Evolutionary conservation across 768 basidiomycete genomes (phyloP).

Genomic region (Tubosaeta sp.): DNA sequence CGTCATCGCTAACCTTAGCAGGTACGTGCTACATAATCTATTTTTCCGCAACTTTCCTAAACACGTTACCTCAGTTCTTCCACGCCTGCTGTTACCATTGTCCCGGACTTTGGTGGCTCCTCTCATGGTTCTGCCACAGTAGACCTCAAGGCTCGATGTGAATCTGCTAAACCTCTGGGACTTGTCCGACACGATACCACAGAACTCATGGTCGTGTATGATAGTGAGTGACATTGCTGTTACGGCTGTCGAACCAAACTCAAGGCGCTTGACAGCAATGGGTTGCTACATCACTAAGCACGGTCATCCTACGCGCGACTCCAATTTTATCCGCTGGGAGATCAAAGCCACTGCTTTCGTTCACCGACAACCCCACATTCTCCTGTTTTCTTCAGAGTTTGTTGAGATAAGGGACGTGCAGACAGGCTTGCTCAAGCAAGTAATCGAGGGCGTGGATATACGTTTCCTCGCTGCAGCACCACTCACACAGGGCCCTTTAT

Average conservation of each 20-base stretch:
- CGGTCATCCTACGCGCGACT: slow-evolving; percentile 59
- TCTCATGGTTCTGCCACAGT: slow-evolving; percentile 38
- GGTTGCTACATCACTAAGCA: slow-evolving; percentile 75
- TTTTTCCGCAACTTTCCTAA: not conserved
- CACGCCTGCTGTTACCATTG: slow-evolving; percentile 39
- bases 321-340: slow-evolving; percentile 76
- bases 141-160: slow-evolving; percentile 55
- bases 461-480: slow-evolving; percentile 51
- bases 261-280: slow-evolving; percentile 43
- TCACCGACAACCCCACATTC: slow-evolving; percentile 55
- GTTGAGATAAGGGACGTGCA: slow-evolving; percentile 67
- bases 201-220: slow-evolving; percentile 71
- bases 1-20: slow-evolving; percentile 60
- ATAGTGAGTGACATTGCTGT: slow-evolving; percentile 44
- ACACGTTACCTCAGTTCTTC: slow-evolving; percentile 33
- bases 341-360: slow-evolving; percentile 59
- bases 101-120: slow-evolving; percentile 56
- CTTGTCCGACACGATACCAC: slow-evolving; percentile 49
- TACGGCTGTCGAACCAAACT: not conserved
- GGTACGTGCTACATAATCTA: slow-evolving; percentile 40
- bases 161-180: slow-evolving; percentile 60
- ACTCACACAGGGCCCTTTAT: slow-evolving; percentile 38
- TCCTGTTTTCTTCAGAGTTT: slow-evolving; percentile 72
- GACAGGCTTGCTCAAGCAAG: slow-evolving; percentile 72
- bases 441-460: slow-evolving; percentile 71